Conservation (phyloP, 768 basidiomycete species). For the Pholiota microspora region DNA sequence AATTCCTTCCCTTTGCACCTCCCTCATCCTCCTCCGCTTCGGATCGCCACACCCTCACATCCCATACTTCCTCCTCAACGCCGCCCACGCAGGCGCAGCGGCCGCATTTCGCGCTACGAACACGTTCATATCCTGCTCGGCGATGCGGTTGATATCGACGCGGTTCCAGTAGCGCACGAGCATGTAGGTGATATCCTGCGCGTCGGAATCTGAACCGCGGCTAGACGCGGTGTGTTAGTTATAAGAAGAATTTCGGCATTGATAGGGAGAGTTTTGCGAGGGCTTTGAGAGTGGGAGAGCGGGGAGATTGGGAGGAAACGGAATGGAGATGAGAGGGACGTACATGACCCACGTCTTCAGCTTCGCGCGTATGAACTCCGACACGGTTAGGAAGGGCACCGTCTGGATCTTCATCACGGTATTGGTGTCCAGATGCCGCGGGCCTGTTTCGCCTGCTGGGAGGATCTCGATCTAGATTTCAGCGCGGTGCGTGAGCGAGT, state of each 20-base stretch:
- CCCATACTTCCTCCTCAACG: constrained; percentile 74
- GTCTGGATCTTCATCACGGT: constrained; percentile 69
- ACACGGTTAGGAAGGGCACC: constrained; percentile 79
- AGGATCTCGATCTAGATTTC: constrained; percentile 71
- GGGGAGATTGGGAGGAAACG: no score
- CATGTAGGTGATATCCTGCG: constrained; percentile 72
- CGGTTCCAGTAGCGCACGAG: constrained; percentile 77
- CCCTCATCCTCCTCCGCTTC: no score
- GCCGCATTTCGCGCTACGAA: constrained; percentile 61
- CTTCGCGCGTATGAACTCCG: constrained; percentile 85
- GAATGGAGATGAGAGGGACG: no score
- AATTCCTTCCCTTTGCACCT: no score
- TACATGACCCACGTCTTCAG: constrained; percentile 82
- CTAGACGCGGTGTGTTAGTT: constrained; percentile 42
- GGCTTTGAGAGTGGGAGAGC: no score
- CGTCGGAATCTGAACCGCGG: constrained; percentile 69
- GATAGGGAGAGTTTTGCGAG: no score
- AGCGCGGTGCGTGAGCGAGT: constrained; percentile 10
- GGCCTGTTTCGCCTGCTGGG: constrained; percentile 79
- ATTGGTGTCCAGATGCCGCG: constrained; percentile 64
- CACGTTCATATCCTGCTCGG: constrained; percentile 80
- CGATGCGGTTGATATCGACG: constrained; percentile 83
- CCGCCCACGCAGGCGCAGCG: constrained; percentile 72
- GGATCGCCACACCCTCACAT: no score
- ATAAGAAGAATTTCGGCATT: no score